These are phyloP conservation scores for Globisporangium rhizosaccharum DNA, from an alignment of 352 stramenopile genomes.

Conservation along the genomic window DNA sequence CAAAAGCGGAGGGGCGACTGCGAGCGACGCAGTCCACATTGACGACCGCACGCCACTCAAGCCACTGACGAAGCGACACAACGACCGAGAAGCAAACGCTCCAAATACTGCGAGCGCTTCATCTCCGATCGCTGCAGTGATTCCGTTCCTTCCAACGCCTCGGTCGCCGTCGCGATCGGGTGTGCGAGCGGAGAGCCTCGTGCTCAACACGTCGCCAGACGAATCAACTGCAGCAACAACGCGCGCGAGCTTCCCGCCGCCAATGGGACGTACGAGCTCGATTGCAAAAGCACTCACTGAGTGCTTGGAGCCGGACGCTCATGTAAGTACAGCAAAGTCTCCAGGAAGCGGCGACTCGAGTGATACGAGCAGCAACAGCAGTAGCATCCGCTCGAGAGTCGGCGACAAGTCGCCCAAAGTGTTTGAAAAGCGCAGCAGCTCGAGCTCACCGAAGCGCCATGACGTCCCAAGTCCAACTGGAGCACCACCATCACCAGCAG, in stretches of 20 bases:
- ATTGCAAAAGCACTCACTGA: slow-evolving; percentile 21
- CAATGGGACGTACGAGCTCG: slow-evolving; percentile 14
- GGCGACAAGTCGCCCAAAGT: slow-evolving; percentile 2
- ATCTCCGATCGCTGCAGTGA: neutral
- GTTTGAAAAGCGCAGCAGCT: slow-evolving; percentile 13
- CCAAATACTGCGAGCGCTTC: neutral
- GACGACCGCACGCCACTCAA: neutral
- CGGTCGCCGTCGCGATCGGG: neutral
- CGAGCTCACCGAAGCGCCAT: slow-evolving; percentile 7
- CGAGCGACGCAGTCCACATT: neutral
- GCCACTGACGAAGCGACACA: neutral
- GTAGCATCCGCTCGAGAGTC: slow-evolving; percentile 2
- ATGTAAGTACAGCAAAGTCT: no score
- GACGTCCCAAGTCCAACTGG: neutral
- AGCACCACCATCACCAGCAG: neutral
- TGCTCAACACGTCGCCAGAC: neutral
- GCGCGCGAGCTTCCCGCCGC: neutral
- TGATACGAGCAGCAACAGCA: neutral
- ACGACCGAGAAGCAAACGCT: neutral
- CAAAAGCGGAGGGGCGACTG: neutral
- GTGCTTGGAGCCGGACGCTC: neutral
- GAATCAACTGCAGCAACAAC: neutral
- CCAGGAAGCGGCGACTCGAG: neutral
- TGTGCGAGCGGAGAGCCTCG: neutral
- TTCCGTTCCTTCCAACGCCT: neutral